A percentile compares a stretch with the other conserved stretches of the same genome.
Conservation (phyloP, 2,329 filamentous ascomycete genomes). For the Pseudopyricularia javanii region DNA sequence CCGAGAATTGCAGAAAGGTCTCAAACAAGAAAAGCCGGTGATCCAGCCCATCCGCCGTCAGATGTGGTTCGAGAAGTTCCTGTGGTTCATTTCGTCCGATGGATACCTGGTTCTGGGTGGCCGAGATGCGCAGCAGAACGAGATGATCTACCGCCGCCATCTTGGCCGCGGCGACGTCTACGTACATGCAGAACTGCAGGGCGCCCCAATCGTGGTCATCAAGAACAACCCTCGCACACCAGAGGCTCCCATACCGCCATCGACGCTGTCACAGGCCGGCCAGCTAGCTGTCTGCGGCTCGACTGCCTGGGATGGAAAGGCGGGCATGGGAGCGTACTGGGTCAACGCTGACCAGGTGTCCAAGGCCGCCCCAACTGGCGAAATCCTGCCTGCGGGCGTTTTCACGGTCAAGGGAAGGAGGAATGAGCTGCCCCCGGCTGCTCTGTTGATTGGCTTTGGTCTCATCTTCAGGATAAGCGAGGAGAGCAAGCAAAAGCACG, state of each 20-base stretch:
- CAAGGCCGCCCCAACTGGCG: constrained; percentile 69
- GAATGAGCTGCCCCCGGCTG: constrained; percentile 80
- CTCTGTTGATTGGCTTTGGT: constrained; percentile 76
- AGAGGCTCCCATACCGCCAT: constrained; percentile 80
- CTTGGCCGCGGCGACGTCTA: constrained; percentile 84
- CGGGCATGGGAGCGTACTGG: constrained; percentile 94
- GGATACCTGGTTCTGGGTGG: constrained; percentile 86
- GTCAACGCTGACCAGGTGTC: constrained; percentile 81
- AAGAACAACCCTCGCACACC: constrained; percentile 72
- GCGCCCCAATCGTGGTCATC: constrained; percentile 74
- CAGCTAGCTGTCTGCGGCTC: constrained; percentile 75
- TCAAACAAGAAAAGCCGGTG: constrained; percentile 86
- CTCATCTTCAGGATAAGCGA: constrained; percentile 83
- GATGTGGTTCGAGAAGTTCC: constrained; percentile 96
- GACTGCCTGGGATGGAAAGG: constrained; percentile 91
- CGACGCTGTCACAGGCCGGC: constrained; percentile 83
- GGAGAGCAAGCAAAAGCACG: constrained; percentile 69
- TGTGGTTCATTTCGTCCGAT: constrained; percentile 91
- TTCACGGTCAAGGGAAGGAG: constrained; percentile 81
- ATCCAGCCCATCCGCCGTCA: constrained; percentile 71
- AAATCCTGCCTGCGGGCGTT: constrained; percentile 64
- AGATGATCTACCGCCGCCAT: constrained; percentile 80
- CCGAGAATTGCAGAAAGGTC: constrained; percentile 70
- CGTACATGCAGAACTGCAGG: constrained; percentile 78
- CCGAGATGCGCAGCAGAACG: constrained; percentile 79